Evolutionary conservation across 2,329 filamentous ascomycete species (phyloP).

Genomic region (Septoria linicola): DNA sequence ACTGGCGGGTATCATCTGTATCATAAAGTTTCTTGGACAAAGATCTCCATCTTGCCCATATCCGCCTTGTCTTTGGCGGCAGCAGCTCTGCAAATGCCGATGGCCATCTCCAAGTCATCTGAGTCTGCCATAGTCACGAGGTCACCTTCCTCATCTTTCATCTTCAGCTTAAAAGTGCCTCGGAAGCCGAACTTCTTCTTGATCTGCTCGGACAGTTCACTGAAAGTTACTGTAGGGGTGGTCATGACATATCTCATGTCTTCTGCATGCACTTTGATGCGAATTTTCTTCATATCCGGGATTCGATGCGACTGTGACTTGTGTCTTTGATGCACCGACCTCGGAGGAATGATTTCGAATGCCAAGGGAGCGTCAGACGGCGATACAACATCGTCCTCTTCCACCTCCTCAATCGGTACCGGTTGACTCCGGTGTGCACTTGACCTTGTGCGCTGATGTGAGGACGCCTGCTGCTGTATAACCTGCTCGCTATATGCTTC

Average conservation of each 20-base stretch:
- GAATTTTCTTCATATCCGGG: constrained; percentile 70
- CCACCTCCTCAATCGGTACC: constrained; percentile 76
- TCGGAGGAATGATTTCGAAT: constrained; percentile 57
- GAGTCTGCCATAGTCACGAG: constrained; percentile 98
- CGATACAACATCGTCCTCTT: constrained; percentile 50
- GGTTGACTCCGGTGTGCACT: constrained; percentile 46
- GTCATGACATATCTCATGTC: constrained; percentile 95
- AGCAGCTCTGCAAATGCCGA: constrained; percentile 60
- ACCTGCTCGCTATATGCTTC: constrained; percentile 36
- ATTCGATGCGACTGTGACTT: constrained; percentile 51
- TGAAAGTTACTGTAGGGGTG: constrained; percentile 67
- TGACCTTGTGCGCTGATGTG: constrained; percentile 35
- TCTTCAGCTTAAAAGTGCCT: constrained; percentile 81
- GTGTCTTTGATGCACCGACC: constrained; percentile 40
- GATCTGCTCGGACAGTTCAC: constrained; percentile 74
- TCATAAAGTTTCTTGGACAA: constrained; percentile 32
- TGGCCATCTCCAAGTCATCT: constrained; percentile 88
- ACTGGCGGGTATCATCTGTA: constrained; percentile 4
- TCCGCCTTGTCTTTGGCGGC: constrained; percentile 74
- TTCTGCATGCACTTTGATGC: constrained; percentile 86
- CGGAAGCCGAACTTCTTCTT: constrained; percentile 78
- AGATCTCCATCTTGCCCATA: constrained; percentile 90
- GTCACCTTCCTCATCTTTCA: constrained; percentile 82
- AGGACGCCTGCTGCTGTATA: constrained; percentile 18
- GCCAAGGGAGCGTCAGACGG: constrained; percentile 44